These are phyloP conservation scores for Boletus vermiculosoides DNA, from an alignment of 768 basidiomycete species.

Conservation along the genomic window DNA sequence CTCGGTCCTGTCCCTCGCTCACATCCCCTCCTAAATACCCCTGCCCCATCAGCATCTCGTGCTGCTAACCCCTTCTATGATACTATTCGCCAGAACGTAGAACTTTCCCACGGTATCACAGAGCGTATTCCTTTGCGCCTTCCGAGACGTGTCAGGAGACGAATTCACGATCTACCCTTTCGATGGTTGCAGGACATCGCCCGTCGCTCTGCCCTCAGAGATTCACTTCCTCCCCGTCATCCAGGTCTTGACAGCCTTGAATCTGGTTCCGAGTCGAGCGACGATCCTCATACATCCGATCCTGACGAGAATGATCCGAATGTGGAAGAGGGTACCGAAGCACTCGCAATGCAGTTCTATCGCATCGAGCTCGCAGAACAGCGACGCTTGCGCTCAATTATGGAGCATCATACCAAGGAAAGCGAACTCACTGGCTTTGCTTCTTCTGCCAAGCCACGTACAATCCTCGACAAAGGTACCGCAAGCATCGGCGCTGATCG, in stretches of 20 bases:
- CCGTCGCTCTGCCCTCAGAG: constrained; percentile 40
- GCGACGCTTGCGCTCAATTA: constrained; percentile 80
- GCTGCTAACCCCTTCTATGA: constrained; percentile 89
- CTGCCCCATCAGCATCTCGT: constrained; percentile 25
- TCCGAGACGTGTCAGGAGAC: constrained; percentile 45
- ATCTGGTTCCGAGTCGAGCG: constrained; percentile 36
- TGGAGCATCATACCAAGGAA: constrained; percentile 86
- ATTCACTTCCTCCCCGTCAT: constrained; percentile 11
- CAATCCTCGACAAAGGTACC: not conserved
- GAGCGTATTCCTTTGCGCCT: constrained; percentile 79
- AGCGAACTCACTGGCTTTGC: constrained; percentile 25
- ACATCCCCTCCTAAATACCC: constrained; percentile 12
- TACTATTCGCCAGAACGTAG: constrained; percentile 83
- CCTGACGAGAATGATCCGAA: constrained; percentile 38
- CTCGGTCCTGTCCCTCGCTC: constrained; percentile 2
- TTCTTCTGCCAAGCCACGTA: constrained; percentile 9
- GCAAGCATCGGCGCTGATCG: not conserved
- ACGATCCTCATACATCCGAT: constrained; percentile 33
- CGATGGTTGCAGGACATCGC: constrained; percentile 77
- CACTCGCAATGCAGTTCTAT: constrained; percentile 91
- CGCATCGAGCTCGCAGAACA: constrained; percentile 91
- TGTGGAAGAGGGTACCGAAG: constrained; percentile 69
- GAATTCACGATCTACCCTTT: constrained; percentile 77
- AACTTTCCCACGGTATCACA: constrained; percentile 70
- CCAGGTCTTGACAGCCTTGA: constrained; percentile 18